Conservation (phyloP, 208 protist genomes). For the Balamuthia mandrillaris region DNA sequence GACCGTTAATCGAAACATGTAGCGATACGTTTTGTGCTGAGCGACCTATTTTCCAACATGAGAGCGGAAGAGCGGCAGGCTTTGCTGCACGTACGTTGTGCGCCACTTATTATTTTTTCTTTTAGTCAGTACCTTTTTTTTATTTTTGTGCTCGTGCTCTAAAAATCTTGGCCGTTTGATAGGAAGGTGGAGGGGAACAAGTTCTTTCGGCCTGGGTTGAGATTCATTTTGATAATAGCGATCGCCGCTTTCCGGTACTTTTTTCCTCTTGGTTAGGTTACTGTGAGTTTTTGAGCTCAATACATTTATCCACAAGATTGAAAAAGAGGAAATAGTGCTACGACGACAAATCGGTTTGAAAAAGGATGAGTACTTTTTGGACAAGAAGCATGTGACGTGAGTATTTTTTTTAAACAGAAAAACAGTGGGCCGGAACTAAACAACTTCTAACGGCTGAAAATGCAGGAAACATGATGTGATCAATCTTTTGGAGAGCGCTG, state of each 20-base stretch:
- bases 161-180: not conserved
- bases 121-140: not conserved
- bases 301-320: not conserved
- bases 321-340: slow-evolving; percentile 86
- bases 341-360: slow-evolving; percentile 93
- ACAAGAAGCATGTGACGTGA: slow-evolving; percentile 87
- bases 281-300: not conserved
- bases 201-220: slow-evolving; percentile 7
- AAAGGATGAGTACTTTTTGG: slow-evolving; percentile 98
- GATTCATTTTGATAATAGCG: slow-evolving; percentile 97
- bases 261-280: not conserved
- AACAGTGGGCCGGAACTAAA: too few species aligned
- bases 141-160: not conserved
- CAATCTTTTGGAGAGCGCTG: slow-evolving; percentile 95
- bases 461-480: slow-evolving; percentile 76
- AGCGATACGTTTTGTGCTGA: not conserved
- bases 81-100: not conserved
- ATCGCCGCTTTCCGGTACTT: slow-evolving; percentile 89
- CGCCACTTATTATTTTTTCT: not conserved
- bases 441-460: too few species aligned
- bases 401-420: too few species aligned
- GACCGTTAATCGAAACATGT: not conserved
- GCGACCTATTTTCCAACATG: not conserved
- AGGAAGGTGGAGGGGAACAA: slow-evolving; percentile 7
- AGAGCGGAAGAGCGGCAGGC: not conserved